Base-by-base conservation (phyloP, 2,329 filamentous ascomycete species). In the Paecilomyces sp. region DNA sequence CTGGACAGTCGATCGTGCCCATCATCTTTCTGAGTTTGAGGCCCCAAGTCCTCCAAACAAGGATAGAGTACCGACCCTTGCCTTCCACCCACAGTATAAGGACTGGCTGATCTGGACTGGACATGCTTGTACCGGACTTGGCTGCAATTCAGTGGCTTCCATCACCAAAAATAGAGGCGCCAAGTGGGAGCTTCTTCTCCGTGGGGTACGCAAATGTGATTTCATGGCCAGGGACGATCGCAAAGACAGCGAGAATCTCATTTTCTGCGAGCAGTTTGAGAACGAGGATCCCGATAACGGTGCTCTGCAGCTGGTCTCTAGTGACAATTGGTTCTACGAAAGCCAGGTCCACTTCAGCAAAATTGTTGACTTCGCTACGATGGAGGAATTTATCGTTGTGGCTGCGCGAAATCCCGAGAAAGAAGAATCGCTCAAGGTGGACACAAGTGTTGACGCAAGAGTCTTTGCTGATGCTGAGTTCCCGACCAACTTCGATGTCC, bases 51-150 rank as follows among this genome's bases (percentile, higher is more conserved):
- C 83, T 64, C 81, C 82, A n/a, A 82, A 81, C 74, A 74, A 65
- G 65, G 64, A 72, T 66, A 65, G 69, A 5, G 66, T 80, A 3
- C 82, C 85, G 18, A 81, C 92, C 51, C 74, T 90, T 66, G 80
- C 82, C 36, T 99, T 99, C 77, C 94, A 99, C 68, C 89, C 92
- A 1, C 85, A 88, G 65, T 85, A 89, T 68, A 89, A 88, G 71
- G 89, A 96, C 68, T 97, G 92, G 91, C 80, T 97, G 52, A 89
- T 99, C 62, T 97, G 92, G 92, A 85, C 89, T 55, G 93, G 92
- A 47, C 78, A 78, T 9, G 78, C 86, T 64, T 84, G 88, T 62
- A 95, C 91, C 70, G 83, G 86, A 3, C 80, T 79, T 15, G 76
- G 84, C 34, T 97, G 92, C 72, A 88, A 90, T 67, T 81, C 81